Evolutionary conservation across 73 alveolate genomes (phyloP), one percentile per base, ranked within the genome.

Genomic region (Stentor roeselii): DNA sequence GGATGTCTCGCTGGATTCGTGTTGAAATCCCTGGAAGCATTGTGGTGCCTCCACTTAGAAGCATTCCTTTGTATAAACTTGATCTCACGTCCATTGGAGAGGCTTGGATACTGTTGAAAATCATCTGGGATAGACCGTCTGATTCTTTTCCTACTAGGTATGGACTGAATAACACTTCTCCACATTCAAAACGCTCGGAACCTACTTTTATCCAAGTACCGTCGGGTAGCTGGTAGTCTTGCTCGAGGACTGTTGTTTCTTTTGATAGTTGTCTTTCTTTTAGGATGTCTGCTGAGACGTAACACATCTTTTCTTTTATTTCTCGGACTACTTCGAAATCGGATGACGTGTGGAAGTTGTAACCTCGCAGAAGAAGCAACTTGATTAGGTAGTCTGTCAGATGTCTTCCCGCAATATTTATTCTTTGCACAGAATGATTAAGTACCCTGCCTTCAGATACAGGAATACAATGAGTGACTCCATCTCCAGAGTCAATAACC

Each of bases 21-120:
- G 97, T 82, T 32, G 98, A 94, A 89, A 92, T 93, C 34, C 99
- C 99, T 39, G 99, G 99, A 90, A 93, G 93, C 99, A 97, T 95
- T 11, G 99, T 97, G 1, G 99, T 90, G 40, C 99, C 99, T 34
- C 99, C 99, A 60, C 98, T 61, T 11, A 95, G 82, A 1, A 91
- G 82, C 30, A 95, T 92, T 31, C 87, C 89, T 3, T 74, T 36
- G 77, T 85, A 88, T 35, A 95, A 75, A 4, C 76, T 82, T 21
- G 67, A 59, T 74, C 96, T 85, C 82, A 96, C 82, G 89, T 93
- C 98, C 75, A 94, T 78, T n/a, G 98, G 97, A 39, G 95, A 87
- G 76, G 87, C 91, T 87, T 84, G 75, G 59, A 97, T 95, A 21
- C 98, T 59, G 40, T 91, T 91, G 78, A 87, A 94, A 60, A 95